Evolutionary conservation across 2,329 filamentous ascomycete genomes (phyloP).

Genomic region (Phialemoniopsis sp.): DNA sequence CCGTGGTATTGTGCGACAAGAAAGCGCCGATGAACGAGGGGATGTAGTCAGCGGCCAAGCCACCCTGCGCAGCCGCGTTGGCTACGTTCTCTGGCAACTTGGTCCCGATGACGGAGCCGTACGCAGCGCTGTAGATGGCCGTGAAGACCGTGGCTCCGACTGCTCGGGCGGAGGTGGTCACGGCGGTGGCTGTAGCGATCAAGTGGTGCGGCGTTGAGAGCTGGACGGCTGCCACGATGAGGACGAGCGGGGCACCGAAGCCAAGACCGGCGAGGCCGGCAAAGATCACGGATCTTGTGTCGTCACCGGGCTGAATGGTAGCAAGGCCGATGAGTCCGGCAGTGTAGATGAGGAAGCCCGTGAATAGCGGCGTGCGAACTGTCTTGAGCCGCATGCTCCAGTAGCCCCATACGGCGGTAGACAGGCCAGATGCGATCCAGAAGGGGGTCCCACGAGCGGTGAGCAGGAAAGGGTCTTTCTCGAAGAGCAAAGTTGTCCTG

Average conservation of each 20-base stretch:
- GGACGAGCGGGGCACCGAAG: constrained; percentile 1
- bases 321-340: not conserved
- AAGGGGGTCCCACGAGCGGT: not conserved
- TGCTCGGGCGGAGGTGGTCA: constrained; percentile 3
- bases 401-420: not conserved
- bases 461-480: not conserved
- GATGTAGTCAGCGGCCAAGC: not conserved
- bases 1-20: constrained; percentile 22
- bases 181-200: constrained; percentile 2
- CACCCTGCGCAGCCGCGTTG: constrained; percentile 4
- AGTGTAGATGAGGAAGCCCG: not conserved
- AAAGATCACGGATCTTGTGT: not conserved
- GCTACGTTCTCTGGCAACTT: constrained; percentile 1
- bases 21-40: no score
- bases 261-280: not conserved
- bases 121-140: constrained; percentile 3
- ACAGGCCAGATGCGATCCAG: not conserved
- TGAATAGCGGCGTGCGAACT: not conserved
- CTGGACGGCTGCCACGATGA: constrained; percentile 1
- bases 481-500: not conserved
- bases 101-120: not conserved
- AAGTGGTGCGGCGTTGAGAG: not conserved
- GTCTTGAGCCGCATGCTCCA: not conserved
- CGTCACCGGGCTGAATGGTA: not conserved
- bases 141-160: constrained; percentile 5